Evolutionary conservation across 202 grass and related monocot genomes (phyloP), one percentile per base, ranked within the genome.

Genomic region (Carex arenaria): DNA sequence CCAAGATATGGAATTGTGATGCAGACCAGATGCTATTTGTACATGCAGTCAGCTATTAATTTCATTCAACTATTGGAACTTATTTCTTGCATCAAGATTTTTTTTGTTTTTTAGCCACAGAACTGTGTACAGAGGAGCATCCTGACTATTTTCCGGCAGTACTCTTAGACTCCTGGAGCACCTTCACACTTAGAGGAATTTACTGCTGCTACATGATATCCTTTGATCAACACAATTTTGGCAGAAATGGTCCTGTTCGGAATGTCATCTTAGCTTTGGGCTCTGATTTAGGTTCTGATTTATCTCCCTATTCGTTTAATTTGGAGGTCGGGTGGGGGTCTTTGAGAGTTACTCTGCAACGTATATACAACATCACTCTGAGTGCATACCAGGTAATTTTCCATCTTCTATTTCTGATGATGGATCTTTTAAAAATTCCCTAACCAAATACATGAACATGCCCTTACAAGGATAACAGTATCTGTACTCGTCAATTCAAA

Each of bases 181-280:
- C 86, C 0, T 97, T 97, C 90, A 90, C 63, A 82, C 12, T 18
- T 66, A 88, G 83, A 82, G 91, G 94, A 42, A 23, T 89, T 36
- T 97, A 94, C 43, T 34, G 87, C 84, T 97, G 94, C 85, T 97
- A 97, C 55, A 87, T 61, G 80, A 90, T 97, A 64, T 90, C 86
- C 40, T 56, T 92, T 5, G 86, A 82, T 82, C 18, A 82, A 67
- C 38, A 85, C 31, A 20, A 18, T 61, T 86, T n/a, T 23, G 67
- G 74, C 71, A 59, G 87, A 97, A 31, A 88, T 97, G 72, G 49
- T 56, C 72, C 11, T 9, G 23, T 56, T 52, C 51, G 13, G 55
- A 76, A 54, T 13, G 6, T 31, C 23, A 66, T 97, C 56, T 84
- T 97, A 65, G 86, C 72, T 73, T 64, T 97, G 2, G 91, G 92